Base-by-base conservation (phyloP, 352 stramenopile genomes). In the Elongisporangium undulatum region DNA sequence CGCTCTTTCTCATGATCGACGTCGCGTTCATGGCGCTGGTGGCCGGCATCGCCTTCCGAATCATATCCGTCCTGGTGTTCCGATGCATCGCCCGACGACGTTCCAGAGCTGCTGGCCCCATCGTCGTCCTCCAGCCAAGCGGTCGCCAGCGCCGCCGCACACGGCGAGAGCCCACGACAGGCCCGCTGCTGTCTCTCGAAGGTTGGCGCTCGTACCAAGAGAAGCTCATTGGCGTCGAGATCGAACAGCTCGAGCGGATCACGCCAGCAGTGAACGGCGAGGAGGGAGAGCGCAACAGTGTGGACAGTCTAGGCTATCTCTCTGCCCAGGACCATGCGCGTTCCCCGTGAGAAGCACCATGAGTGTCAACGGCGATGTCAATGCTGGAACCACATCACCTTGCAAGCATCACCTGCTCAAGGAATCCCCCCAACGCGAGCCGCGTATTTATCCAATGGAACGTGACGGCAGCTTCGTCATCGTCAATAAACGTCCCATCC, bases 181-280 rank as follows among this genome's bases (percentile, higher is more conserved):
- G 78, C 1, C 62, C 68, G 1, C 56, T 62, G 22, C 66, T 88
- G 7, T 66, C 53, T 2, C 67, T 88, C 17, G 68, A 66, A 0
- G 75, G 74, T 1, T 88, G 78, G 78, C 79, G 69, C 38, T 69
- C 75, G 22, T 67, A 85, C 53, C 78, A 69, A 3, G 67, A 85
- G 56, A 79, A 77, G 52, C 68, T 88, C 51, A 83, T 83, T 55
- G 56, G 13, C 4, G 13, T 45, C 34, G 34, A 45, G 9, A 10
- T 45, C 5, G 34, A 15, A 10, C 34, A 45, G 34, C 34, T 45
- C 7, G 34, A 45, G 34, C 34, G 34, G 34, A 45, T 45, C 34
- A 45, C 34, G 12, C 34, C 34, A 17, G 13, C 34, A 4, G 34
- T 17, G 6, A 16, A 45, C 13, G 34, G 34, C 9, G 34, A 45